Evolutionary conservation across 208 protist genomes (phyloP).

Genomic region (Tritrichomonas foetus): DNA sequence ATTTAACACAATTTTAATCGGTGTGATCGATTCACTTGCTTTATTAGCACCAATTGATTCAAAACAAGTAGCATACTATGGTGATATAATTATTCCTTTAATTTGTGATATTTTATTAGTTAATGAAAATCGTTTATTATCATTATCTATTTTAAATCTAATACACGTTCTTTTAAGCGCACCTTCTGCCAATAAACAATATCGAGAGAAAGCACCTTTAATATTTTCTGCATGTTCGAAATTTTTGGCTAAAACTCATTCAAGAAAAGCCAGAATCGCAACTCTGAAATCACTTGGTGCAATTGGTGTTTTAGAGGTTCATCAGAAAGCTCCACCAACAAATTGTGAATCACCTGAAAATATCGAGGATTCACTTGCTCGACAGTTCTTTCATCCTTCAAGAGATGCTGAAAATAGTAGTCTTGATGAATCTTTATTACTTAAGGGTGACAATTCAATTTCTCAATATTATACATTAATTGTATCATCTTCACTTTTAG

Average conservation of each 20-base stretch:
- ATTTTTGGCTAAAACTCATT: not conserved
- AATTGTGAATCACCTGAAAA: not conserved
- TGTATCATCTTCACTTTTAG: not conserved
- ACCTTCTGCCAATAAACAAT: not conserved
- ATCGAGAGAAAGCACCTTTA: not conserved
- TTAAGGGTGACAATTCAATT: not conserved
- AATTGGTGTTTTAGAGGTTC: not conserved
- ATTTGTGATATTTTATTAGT: not conserved
- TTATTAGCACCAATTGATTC: not conserved
- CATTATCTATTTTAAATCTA: not conserved
- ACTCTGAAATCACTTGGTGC: not conserved
- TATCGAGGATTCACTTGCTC: not conserved
- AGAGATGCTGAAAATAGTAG: not conserved
- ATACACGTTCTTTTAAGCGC: not conserved
- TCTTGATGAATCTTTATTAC: not conserved
- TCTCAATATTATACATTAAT: not conserved
- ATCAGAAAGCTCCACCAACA: not conserved
- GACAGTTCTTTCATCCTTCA: constrained; percentile 31
- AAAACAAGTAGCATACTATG: not conserved
- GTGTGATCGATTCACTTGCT: not conserved
- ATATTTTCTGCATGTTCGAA: not conserved
- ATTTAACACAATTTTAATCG: not conserved
- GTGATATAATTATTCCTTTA: not conserved
- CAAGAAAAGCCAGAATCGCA: not conserved
- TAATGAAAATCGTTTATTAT: not conserved